A percentile compares a stretch with the other conserved stretches of the same genome.
Conservation (phyloP, 768 basidiomycete species). For the Neoboletus subvelutipes region DNA sequence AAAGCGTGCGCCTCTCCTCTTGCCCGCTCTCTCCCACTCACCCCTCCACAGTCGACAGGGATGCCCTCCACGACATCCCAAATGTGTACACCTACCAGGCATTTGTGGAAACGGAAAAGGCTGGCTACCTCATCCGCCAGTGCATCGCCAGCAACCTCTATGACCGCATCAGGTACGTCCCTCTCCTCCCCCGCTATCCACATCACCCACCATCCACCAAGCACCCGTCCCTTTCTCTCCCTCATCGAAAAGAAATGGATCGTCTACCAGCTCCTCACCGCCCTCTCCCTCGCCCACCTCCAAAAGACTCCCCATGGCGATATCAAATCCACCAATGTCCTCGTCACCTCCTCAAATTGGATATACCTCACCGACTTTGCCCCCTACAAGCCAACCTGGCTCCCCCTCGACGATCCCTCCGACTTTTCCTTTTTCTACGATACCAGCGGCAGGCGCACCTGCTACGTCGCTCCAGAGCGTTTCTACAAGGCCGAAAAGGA, state of each 20-base stretch:
- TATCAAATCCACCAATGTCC: constrained; percentile 95
- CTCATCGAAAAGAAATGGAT: constrained; percentile 98
- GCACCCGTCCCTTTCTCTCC: constrained; percentile 93
- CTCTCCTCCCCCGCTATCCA: background rate
- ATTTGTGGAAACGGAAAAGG: constrained; percentile 93
- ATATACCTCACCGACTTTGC: constrained; percentile 95
- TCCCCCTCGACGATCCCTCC: constrained; percentile 94
- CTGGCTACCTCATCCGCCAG: constrained; percentile 92
- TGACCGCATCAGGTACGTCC: constrained; percentile 90
- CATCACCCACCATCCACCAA: constrained; percentile 31
- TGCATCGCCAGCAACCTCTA: constrained; percentile 95
- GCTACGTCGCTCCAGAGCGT: constrained; percentile 94
- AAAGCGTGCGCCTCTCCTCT: constrained; percentile 52
- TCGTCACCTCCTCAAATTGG: constrained; percentile 96
- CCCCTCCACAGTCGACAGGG: constrained; percentile 67
- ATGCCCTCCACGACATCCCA: constrained; percentile 76
- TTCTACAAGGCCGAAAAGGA: constrained; percentile 86
- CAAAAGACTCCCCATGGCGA: constrained; percentile 95
- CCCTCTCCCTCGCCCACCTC: constrained; percentile 77
- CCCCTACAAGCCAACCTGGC: constrained; percentile 88
- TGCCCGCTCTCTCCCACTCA: background rate
- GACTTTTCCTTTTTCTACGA: constrained; percentile 99
- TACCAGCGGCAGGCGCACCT: constrained; percentile 88
- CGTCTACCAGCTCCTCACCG: constrained; percentile 86
- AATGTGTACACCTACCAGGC: constrained; percentile 89